Base-by-base conservation (phyloP, 371 early-diverging fungal genomes). In the Mucor saturninus region DNA sequence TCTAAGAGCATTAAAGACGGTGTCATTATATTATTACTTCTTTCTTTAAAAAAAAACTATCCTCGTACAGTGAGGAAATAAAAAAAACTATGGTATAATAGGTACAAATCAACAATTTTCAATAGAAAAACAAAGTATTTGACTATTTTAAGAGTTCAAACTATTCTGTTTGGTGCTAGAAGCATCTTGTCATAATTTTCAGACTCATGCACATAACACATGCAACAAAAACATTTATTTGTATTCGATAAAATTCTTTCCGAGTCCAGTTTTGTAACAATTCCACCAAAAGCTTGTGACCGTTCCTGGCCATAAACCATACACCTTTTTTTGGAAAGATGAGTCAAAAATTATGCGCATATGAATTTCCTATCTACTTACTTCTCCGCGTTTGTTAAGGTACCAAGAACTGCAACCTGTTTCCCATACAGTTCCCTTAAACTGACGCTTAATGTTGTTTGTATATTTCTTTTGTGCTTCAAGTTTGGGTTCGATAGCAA, bases 331-430 rank as follows among this genome's bases (percentile, higher is more conserved):
- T 21, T 21, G 21, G 21, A 21, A 21, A 21, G 21, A 21, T 21
- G 21, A 21, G 21, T 21, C 21, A 21, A 21, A 21, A 21, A 21
- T 21, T 21, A 21, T 21, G 21, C 21, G 21, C 21, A 21, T 21
- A 21, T 21, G 21, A 21, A 21, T 21, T 21, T 21, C 21, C 21
- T 21, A 21, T 21, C 21, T 21, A 9, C 53, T 51, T 50, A 67
- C 50, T 2, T 67, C 68, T 5, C 59, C 55, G 29, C 58, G 40
- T 5, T 67, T 59, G 5, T 57, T 62, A 4, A 62, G 55, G 32
- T 66, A 73, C 73, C 73, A 73, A 43, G 69, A 65, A 8, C 32
- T 54, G 43, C 73, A 73, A 26, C 63, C 66, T 9, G 55, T 59
- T 11, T 56, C 55, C 73, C 73, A 73, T 6, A 69, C 67, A 39